Conservation (phyloP, 2,329 filamentous ascomycete genomes). For the Aureobasidium vineae region DNA sequence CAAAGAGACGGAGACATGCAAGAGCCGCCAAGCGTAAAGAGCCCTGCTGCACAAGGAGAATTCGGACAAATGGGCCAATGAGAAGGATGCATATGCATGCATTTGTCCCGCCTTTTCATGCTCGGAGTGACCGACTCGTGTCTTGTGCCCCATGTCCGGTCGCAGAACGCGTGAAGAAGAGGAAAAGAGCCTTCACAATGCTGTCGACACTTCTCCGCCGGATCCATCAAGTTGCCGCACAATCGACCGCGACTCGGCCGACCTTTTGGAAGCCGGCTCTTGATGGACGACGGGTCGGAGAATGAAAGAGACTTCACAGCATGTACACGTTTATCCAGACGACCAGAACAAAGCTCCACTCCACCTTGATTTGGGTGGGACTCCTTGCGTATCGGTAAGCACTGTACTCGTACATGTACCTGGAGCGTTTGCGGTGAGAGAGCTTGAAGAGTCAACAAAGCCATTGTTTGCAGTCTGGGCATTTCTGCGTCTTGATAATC, state of each 20-base stretch:
- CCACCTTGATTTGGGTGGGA: constrained; percentile 17
- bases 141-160: not conserved
- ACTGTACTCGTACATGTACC: not conserved
- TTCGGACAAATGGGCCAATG: constrained; percentile 18
- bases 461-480: not conserved
- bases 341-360: constrained; percentile 7
- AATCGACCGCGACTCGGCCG: not conserved
- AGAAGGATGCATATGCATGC: constrained; percentile 13
- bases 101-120: not conserved
- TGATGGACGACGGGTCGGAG: not conserved
- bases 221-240: not conserved
- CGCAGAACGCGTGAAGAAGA: not conserved
- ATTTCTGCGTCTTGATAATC: not conserved
- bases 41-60: constrained; percentile 10
- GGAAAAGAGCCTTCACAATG: not conserved
- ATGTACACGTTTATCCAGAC: not conserved
- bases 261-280: not conserved
- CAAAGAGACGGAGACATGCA: not conserved
- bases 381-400: constrained; percentile 1
- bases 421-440: not conserved
- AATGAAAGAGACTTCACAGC: constrained; percentile 15
- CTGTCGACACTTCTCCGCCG: not conserved
- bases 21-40: not conserved
- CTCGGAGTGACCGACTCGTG: not conserved
- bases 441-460: constrained; percentile 5